These are phyloP conservation scores for Boletellus emodensis DNA, from an alignment of 768 basidiomycete genomes.

Conservation along the genomic window DNA sequence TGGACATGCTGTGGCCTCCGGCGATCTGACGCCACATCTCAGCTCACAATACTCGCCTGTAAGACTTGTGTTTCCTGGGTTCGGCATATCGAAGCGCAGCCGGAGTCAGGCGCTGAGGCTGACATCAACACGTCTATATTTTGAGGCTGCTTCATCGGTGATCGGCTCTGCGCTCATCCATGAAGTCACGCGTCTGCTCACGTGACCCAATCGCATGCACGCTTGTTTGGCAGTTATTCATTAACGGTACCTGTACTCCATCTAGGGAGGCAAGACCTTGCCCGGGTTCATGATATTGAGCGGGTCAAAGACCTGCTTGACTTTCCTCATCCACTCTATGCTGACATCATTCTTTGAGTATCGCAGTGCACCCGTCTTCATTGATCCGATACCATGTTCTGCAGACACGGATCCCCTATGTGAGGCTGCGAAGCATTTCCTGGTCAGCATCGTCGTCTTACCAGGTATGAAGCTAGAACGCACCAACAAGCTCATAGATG, in stretches of 20 bases:
- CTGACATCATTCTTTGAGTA: constrained; percentile 82
- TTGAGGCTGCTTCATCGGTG: constrained; percentile 9
- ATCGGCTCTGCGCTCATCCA: constrained; percentile 5
- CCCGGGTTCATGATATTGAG: constrained; percentile 91
- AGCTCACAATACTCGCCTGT: background rate
- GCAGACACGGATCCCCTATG: constrained; percentile 91
- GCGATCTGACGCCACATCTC: constrained; percentile 9
- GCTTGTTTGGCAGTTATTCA: too few species aligned
- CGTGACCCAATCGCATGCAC: background rate
- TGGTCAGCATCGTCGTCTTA: background rate
- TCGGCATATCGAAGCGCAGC: constrained; percentile 8
- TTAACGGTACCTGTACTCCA: too few species aligned
- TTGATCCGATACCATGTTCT: constrained; percentile 94
- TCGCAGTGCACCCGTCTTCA: constrained; percentile 86
- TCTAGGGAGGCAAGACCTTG: constrained; percentile 52
- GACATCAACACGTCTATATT: background rate
- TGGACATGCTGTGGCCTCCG: constrained; percentile 11
- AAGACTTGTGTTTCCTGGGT: constrained; percentile 16
- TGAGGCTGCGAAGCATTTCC: constrained; percentile 43
- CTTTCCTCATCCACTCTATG: constrained; percentile 84
- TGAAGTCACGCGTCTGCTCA: constrained; percentile 2
- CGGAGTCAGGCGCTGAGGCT: background rate
- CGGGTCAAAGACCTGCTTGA: constrained; percentile 88
- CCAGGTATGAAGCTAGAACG: constrained; percentile 19
- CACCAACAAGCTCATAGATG: constrained; percentile 86